A percentile compares a stretch with the other conserved stretches of the same genome.
Conservation (phyloP, 2,329 filamentous ascomycete species). For the Camillea tinctor region DNA sequence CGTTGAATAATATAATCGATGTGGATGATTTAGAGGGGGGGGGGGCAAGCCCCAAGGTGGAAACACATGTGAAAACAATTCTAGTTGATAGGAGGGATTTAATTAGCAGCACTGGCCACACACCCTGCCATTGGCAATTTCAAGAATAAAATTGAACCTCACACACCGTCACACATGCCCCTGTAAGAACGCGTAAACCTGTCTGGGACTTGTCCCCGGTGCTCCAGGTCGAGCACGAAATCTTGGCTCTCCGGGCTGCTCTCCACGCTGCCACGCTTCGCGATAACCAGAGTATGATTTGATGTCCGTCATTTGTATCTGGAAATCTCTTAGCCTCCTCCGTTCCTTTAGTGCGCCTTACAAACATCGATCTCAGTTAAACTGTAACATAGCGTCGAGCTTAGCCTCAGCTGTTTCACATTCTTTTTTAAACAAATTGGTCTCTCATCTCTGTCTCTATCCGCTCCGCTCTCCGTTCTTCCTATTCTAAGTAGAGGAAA, state of each 20-base stretch:
- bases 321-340: not conserved
- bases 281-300: not conserved
- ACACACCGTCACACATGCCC: not conserved
- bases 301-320: not conserved
- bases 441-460: no score
- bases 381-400: not conserved
- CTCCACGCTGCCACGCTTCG: not conserved
- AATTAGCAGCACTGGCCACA: not conserved
- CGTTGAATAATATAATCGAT: not conserved
- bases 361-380: not conserved
- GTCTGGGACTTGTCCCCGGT: not conserved
- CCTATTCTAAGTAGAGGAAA: not conserved
- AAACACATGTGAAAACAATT: not conserved
- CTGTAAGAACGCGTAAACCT: not conserved
- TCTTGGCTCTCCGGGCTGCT: not conserved
- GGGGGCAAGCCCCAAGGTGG: not conserved
- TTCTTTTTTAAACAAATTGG: not conserved
- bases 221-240: not conserved
- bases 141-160: not conserved
- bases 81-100: not conserved
- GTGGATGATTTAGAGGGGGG: no score
- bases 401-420: not conserved
- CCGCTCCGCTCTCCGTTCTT: not conserved
- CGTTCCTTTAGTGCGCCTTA: not conserved
- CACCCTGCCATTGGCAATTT: not conserved